These are phyloP conservation scores for Cercospora sp. DNA, from an alignment of 2,329 filamentous ascomycete species.

Conservation along the genomic window DNA sequence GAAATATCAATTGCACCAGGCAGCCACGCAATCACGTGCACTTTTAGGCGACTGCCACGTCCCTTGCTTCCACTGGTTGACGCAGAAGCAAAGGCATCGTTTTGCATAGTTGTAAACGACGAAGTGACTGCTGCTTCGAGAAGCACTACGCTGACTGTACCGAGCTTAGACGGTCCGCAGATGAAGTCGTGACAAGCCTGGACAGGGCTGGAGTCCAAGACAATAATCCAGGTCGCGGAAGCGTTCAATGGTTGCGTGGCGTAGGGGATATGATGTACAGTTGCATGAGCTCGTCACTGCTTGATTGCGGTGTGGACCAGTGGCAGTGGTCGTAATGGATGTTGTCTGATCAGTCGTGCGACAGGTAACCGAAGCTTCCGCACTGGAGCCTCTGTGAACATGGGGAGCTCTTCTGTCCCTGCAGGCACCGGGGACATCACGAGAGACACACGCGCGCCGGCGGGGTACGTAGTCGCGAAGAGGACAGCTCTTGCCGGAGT, in stretches of 20 bases:
- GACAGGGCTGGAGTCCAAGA: neutral
- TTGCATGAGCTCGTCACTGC: neutral
- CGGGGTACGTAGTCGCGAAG: conserved; percentile 6
- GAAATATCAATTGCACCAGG: too few relatives aligned
- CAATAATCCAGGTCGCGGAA: neutral
- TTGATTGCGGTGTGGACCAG: neutral
- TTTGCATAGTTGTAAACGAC: too few relatives aligned
- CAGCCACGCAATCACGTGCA: too few relatives aligned
- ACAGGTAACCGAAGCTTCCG: conserved; percentile 11
- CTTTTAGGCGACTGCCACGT: too few relatives aligned
- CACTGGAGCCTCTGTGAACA: neutral
- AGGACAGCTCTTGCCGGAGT: conserved; percentile 1
- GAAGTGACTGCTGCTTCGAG: too few relatives aligned
- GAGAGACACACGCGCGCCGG: conserved; percentile 5
- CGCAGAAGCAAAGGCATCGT: neutral
- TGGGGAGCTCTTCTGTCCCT: conserved; percentile 9
- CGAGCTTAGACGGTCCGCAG: neutral
- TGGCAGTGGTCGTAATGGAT: neutral
- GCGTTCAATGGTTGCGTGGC: neutral
- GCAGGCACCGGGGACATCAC: conserved; percentile 12
- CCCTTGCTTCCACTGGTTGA: neutral
- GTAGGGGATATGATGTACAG: neutral
- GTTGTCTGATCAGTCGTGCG: conserved; percentile 8
- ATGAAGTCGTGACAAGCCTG: neutral
- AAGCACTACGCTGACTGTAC: neutral